A percentile compares a stretch with the other conserved stretches of the same genome.
phyloP scores from a whole-genome alignment of 306 rosid species.

The Geum urbanum region DNA sequence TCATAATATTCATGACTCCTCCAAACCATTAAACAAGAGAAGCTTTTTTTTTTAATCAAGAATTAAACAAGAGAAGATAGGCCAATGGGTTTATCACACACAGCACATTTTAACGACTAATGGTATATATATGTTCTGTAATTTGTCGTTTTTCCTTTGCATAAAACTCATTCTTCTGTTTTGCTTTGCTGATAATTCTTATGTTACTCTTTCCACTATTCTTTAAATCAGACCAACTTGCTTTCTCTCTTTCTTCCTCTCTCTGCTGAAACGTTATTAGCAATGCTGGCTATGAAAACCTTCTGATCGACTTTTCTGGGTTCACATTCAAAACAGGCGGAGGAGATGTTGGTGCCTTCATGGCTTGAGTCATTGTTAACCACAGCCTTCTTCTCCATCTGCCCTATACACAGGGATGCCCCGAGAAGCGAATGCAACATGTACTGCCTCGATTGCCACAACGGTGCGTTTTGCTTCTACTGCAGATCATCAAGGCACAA shows the following conservation, averaged over 20 bases:
- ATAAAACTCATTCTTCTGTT: background rate
- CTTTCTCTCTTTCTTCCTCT: background rate
- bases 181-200: slow-evolving; percentile 29
- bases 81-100: slow-evolving; percentile 13
- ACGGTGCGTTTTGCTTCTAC: slow-evolving; percentile 45
- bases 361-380: slow-evolving; percentile 57
- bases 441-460: slow-evolving; percentile 55
- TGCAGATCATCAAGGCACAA: slow-evolving; percentile 55
- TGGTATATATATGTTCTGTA: slow-evolving; percentile 9
- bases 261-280: slow-evolving; percentile 28
- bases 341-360: slow-evolving; percentile 37
- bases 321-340: slow-evolving; percentile 23
- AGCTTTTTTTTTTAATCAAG: too few relatives aligned
- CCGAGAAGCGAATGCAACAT: slow-evolving; percentile 66
- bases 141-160: slow-evolving; percentile 28
- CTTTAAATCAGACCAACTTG: background rate
- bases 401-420: slow-evolving; percentile 35
- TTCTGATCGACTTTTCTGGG: background rate
- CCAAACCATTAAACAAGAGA: slow-evolving; percentile 2
- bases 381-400: slow-evolving; percentile 44
- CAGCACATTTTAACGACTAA: background rate
- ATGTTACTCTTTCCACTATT: slow-evolving; percentile 34
- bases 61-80: slow-evolving; percentile 3
- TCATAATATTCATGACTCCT: background rate
- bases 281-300: background rate